phyloP scores from a whole-genome alignment of 345 rosid species.

The Moricandia moricandioides region DNA sequence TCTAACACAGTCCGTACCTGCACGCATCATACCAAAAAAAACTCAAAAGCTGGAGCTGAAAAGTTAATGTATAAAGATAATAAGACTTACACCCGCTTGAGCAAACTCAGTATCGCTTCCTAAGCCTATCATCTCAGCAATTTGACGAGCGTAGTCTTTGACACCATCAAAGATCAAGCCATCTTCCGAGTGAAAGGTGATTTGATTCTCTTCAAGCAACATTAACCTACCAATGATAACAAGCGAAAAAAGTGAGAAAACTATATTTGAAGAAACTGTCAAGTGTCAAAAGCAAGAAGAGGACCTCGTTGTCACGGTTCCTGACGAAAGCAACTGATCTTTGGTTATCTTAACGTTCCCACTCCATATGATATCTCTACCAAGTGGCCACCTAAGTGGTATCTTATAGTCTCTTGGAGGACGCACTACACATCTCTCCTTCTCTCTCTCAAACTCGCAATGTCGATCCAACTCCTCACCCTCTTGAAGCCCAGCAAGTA shows the following conservation, averaged over 20 bases:
- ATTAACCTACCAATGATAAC: slow-evolving; percentile 54
- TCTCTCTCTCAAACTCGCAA: slow-evolving; percentile 60
- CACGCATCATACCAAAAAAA: slow-evolving; percentile 16
- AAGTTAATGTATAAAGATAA: background rate
- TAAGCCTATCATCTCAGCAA: slow-evolving; percentile 96
- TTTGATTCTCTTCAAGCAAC: slow-evolving; percentile 97
- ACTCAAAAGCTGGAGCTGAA: slow-evolving; percentile 15
- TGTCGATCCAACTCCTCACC: slow-evolving; percentile 94
- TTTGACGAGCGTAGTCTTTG: slow-evolving; percentile 90
- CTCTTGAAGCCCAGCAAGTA: slow-evolving; percentile 69
- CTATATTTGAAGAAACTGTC: background rate
- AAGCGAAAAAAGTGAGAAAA: background rate
- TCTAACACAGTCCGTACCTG: slow-evolving; percentile 81
- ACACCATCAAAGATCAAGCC: slow-evolving; percentile 93
- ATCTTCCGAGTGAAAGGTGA: slow-evolving; percentile 89
- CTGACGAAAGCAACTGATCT: slow-evolving; percentile 97
- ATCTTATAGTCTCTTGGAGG: slow-evolving; percentile 94
- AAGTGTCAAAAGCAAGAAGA: slow-evolving; percentile 2
- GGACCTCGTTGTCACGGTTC: slow-evolving; percentile 97
- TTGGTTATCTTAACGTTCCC: slow-evolving; percentile 89
- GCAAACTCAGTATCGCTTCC: slow-evolving; percentile 83
- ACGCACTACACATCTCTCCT: slow-evolving; percentile 66
- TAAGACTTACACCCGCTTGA: slow-evolving; percentile 86
- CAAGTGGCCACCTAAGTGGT: slow-evolving; percentile 93
- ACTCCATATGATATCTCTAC: slow-evolving; percentile 96